Conservation (phyloP, 2,329 filamentous ascomycete species). For the Fusarium oxysporum region DNA sequence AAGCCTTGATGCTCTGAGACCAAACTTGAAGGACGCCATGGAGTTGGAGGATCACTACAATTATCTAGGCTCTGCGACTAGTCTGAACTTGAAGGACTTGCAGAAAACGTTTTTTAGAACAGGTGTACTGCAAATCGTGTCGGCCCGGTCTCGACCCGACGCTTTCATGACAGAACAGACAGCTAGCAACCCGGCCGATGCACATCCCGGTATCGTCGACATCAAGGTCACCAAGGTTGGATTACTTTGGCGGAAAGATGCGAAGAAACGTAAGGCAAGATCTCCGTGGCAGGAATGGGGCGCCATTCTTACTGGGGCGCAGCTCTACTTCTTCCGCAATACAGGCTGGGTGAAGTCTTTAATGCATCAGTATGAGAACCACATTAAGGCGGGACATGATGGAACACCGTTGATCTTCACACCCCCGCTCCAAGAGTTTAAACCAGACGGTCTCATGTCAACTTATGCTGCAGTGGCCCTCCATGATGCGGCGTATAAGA, state of each 20-base stretch:
- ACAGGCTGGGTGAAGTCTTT: slow-evolving; percentile 91
- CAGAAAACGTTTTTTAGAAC: slow-evolving; percentile 92
- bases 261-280: slow-evolving; percentile 91
- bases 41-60: slow-evolving; percentile 91
- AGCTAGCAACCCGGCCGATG: slow-evolving; percentile 84
- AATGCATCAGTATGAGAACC: slow-evolving; percentile 87
- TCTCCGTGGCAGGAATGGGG: slow-evolving; percentile 99
- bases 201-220: slow-evolving; percentile 92
- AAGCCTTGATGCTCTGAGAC: slow-evolving; percentile 84
- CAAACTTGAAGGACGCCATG: slow-evolving; percentile 92
- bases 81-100: slow-evolving; percentile 82
- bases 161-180: slow-evolving; percentile 93
- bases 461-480: slow-evolving; percentile 93
- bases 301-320: slow-evolving; percentile 93
- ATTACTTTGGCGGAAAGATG: slow-evolving; percentile 91
- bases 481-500: slow-evolving; percentile 87
- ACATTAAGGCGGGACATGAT: slow-evolving; percentile 81
- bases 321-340: slow-evolving; percentile 96
- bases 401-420: slow-evolving; percentile 87
- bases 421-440: slow-evolving; percentile 90
- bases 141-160: slow-evolving; percentile 90
- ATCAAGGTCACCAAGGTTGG: slow-evolving; percentile 98
- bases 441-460: slow-evolving; percentile 92
- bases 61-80: slow-evolving; percentile 81
- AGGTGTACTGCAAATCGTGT: slow-evolving; percentile 93